These are phyloP conservation scores for Leccinum pellstonianum DNA, from an alignment of 768 basidiomycete genomes.

Conservation along the genomic window DNA sequence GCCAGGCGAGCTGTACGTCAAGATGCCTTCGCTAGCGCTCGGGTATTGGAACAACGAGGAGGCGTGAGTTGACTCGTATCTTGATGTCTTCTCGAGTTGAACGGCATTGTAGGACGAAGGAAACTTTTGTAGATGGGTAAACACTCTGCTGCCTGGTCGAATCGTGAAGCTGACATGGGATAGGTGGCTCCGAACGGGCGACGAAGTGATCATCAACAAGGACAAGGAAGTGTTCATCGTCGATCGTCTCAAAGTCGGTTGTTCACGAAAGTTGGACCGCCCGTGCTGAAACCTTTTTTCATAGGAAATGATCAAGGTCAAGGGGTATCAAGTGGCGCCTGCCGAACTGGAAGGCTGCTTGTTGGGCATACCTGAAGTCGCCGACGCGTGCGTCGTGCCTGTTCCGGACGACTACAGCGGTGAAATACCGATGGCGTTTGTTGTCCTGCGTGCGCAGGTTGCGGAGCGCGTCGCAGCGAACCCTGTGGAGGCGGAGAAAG, in stretches of 20 bases:
- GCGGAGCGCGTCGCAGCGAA: constrained; percentile 33
- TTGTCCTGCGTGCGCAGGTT: constrained; percentile 50
- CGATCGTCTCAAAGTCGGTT: constrained; percentile 58
- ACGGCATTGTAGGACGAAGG: constrained; percentile 48
- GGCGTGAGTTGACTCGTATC: constrained; percentile 47
- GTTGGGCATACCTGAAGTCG: constrained; percentile 58
- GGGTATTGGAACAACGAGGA: constrained; percentile 54
- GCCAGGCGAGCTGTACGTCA: constrained; percentile 58
- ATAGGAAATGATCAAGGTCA: constrained; percentile 67
- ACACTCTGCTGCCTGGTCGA: constrained; percentile 6
- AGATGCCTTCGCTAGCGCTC: constrained; percentile 38
- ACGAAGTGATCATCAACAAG: constrained; percentile 55
- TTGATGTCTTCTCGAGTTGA: background rate
- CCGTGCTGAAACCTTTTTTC: constrained; percentile 8
- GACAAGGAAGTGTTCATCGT: constrained; percentile 59
- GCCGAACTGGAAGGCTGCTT: constrained; percentile 70
- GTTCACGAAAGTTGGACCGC: background rate
- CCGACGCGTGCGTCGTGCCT: constrained; percentile 63
- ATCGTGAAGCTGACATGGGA: background rate
- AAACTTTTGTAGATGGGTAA: constrained; percentile 68
- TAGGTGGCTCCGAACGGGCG: constrained; percentile 71
- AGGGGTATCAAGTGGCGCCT: constrained; percentile 73
- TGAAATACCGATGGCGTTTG: constrained; percentile 69
- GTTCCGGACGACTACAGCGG: constrained; percentile 69
- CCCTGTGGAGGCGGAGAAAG: constrained; percentile 29